Evolutionary conservation across 495 filamentous ascomycete genomes (phyloP), one percentile per base, ranked within the genome.

Genomic region (Xylaria intraflava): DNA sequence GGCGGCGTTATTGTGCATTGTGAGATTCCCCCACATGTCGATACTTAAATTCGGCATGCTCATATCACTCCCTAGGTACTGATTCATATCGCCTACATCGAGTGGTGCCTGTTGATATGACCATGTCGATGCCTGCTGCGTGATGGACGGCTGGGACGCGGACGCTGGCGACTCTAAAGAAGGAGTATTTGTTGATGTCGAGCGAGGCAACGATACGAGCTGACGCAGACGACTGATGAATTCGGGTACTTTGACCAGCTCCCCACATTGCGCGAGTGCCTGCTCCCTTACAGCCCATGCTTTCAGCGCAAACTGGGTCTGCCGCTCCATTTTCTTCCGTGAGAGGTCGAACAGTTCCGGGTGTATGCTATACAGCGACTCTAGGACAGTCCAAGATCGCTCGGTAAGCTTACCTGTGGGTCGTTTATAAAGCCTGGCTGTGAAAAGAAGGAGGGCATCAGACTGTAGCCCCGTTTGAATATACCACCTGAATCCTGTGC

Each of bases 401-500:
- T 78, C 76, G 17, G 73, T 72, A 11, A 77, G 64, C 2, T 49
- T 53, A 26, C 76, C 78, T 14, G 69, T 72, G 0, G 67, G 73
- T 12, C 74, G 69, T 33, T 66, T 58, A 24, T 69, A 70, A 14
- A 81, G 66, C 53, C 77, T 73, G 44, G 66, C 72, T 2, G 72
- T 62, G 39, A 78, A 56, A 58, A 74, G 78, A 45, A 75, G 64
- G 47, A 78, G 76, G 10, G 72, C 65, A 42, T 76, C 74, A 14
- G 73, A 47, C 49, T 77, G 76, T 46, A 77, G 73, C 49, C 75
- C 65, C 3, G 64, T 38, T 1, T 30, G 19, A 40, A 72, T 65
- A 58, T 73, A 78, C 78, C 76, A 78, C 23, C 64, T 45, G 56
- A 74, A 76, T 29, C 74, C 71, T 38, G 62, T 59, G 40, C 69